Evolutionary conservation across 78 protist genomes (phyloP).

Genomic region (Goniomonas avonlea): DNA sequence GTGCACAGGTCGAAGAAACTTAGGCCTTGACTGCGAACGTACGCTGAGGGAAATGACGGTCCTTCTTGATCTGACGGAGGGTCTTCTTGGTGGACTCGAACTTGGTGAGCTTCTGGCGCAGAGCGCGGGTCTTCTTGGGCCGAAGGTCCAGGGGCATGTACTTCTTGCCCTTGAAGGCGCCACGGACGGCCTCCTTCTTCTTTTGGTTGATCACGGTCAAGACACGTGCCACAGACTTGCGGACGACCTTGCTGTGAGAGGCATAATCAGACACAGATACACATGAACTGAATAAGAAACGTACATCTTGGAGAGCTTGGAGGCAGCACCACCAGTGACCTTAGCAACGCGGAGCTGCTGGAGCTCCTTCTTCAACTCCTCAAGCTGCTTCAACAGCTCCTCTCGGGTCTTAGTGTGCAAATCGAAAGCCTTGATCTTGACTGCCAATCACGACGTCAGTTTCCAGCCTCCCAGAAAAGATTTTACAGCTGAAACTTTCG

Average conservation of each 20-base stretch:
- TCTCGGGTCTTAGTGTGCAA: constrained; percentile 51
- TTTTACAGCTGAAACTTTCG: too few relatives aligned
- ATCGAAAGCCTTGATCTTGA: constrained; percentile 51
- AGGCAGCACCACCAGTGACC: constrained; percentile 60
- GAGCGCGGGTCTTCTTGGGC: constrained; percentile 69
- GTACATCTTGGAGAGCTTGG: constrained; percentile 66
- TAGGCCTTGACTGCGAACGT: constrained; percentile 68
- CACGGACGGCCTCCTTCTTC: constrained; percentile 23
- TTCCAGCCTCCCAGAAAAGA: too few relatives aligned
- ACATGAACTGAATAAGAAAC: too few relatives aligned
- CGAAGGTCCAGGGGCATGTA: constrained; percentile 57
- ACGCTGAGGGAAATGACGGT: constrained; percentile 55
- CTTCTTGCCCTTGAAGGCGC: constrained; percentile 10
- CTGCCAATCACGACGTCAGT: too few relatives aligned
- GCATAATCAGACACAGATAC: too few relatives aligned
- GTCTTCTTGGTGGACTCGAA: constrained; percentile 32
- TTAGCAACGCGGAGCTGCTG: constrained; percentile 62
- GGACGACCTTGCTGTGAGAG: constrained; percentile 45
- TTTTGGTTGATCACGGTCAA: constrained; percentile 73
- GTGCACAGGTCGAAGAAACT: too few relatives aligned
- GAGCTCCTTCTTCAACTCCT: constrained; percentile 65
- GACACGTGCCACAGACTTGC: constrained; percentile 67
- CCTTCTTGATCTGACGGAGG: constrained; percentile 26
- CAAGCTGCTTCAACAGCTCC: constrained; percentile 60
- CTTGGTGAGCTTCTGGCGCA: constrained; percentile 52